A percentile compares a stretch with the other conserved stretches of the same genome.
These are phyloP conservation scores for Teunomyces pallodes DNA, from an alignment of 805 yeast genomes.

Conservation along the genomic window DNA sequence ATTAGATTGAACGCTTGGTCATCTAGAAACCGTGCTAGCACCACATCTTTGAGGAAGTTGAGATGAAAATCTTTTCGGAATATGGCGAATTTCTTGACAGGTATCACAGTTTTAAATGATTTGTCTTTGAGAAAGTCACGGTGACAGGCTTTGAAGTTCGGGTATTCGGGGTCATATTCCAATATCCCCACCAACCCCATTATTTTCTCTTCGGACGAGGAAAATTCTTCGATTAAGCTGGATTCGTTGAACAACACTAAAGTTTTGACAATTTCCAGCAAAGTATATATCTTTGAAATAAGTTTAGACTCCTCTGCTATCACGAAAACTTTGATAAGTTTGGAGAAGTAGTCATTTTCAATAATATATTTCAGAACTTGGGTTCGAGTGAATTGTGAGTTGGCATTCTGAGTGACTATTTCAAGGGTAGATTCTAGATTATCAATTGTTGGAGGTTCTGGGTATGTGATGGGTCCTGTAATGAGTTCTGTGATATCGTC, in stretches of 20 bases:
- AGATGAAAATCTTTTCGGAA: conserved; percentile 75
- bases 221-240: conserved; percentile 30
- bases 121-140: conserved; percentile 60
- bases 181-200: conserved; percentile 70
- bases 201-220: conserved; percentile 30
- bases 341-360: conserved; percentile 50
- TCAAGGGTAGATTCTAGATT: conserved; percentile 56
- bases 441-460: conserved; percentile 51
- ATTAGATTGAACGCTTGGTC: conserved; percentile 72
- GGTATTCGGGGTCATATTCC: conserved; percentile 87
- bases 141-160: conserved; percentile 75
- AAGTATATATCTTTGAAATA: conserved; percentile 55
- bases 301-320: conserved; percentile 53
- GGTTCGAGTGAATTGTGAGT: conserved; percentile 61
- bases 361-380: conserved; percentile 56
- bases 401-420: conserved; percentile 56
- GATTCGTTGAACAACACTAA: conserved; percentile 68
- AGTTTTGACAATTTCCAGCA: conserved; percentile 74
- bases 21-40: conserved; percentile 75
- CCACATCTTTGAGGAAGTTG: conserved; percentile 84
- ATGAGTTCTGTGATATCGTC: conserved; percentile 70
- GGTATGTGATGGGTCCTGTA: conserved; percentile 75
- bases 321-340: conserved; percentile 52
- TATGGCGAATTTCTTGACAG: conserved; percentile 47
- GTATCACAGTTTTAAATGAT: conserved; percentile 67